A percentile compares a stretch with the other conserved stretches of the same genome.
Conservation (phyloP, 2,329 filamentous ascomycete genomes). For the Clonostachys solani region DNA sequence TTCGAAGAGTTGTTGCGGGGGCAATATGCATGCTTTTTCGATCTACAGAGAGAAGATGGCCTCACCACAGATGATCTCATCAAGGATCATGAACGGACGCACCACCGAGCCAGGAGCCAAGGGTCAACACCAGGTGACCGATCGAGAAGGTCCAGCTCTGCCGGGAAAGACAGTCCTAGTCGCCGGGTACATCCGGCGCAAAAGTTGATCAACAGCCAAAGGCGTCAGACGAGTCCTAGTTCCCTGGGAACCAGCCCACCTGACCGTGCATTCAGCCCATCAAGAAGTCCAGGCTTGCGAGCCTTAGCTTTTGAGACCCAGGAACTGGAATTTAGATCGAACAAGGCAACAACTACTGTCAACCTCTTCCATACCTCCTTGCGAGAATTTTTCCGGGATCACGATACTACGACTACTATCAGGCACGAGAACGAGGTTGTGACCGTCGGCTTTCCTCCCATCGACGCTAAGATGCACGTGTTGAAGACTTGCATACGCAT, state of each 20-base stretch:
- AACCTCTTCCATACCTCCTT: conserved; percentile 34
- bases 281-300: conserved; percentile 12
- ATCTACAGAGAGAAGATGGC: conserved; percentile 36
- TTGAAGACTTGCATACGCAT: conserved; percentile 30
- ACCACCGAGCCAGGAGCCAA: conserved; percentile 3
- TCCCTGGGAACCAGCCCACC: neutral
- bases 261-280: conserved; percentile 12
- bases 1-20: conserved; percentile 36
- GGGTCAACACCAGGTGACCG: conserved; percentile 1
- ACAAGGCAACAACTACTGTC: conserved; percentile 30
- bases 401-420: conserved; percentile 14
- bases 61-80: conserved; percentile 34
- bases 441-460: conserved; percentile 26
- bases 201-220: neutral
- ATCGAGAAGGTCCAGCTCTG: conserved; percentile 1
- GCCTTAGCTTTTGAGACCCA: conserved; percentile 22
- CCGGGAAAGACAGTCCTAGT: conserved; percentile 1
- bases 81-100: conserved; percentile 26
- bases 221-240: conserved; percentile 1
- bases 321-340: conserved; percentile 34
- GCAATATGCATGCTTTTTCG: conserved; percentile 41
- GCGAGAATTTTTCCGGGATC: conserved; percentile 29
- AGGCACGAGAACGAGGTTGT: conserved; percentile 6
- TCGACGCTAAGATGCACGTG: conserved; percentile 26
- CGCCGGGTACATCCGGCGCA: neutral